Base-by-base conservation (phyloP, 345 rosid genomes). In the Carallia pectinifolia region DNA sequence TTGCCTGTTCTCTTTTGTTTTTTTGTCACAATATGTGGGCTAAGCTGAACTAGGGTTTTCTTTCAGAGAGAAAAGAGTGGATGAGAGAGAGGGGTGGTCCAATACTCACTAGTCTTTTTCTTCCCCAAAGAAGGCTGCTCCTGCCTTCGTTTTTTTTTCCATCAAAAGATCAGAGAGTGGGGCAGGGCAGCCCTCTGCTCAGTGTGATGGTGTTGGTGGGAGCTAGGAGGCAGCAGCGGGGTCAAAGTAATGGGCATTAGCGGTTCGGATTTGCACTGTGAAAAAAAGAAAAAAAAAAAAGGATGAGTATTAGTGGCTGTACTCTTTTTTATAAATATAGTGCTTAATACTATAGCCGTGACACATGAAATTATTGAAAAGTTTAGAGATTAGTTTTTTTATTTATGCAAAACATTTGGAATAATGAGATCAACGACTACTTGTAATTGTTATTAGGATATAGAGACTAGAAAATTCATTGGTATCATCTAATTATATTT, bases 231-330 rank as follows among this genome's bases (percentile, higher is more conserved):
- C 30, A 33, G 60, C 71, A 62, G 39, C 6, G 40, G 78, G 78
- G 76, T 78, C 70, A 80, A 72, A 74, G 78, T 70, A 66, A 62
- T 61, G 54, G 71, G 65, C 76, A 62, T 60, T 53, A 71, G 67
- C 8, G 73, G 73, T 74, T 84, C 66, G 62, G 71, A 58, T 79
- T 77, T 69, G 23, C 27, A 33, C 76, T 83, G 77, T 78, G 78
- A 78, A 78, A 70, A 19, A 10, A 58, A 64, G 68, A 53, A 77
- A 73, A 62, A 6, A 23, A 44, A 3, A 44, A 3, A 12, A 4
- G 50, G 10, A 44, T 44, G 50, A 44, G 50, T 13, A 10, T 44
- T 1, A 4, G 50, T 0, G 12, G 17, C 50, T 44, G 50, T 13
- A 44, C 50, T 10, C 23, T 23, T 23, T 23, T 23, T 23, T 23